Conservation (phyloP, 306 rosid species). For the Sphenostylis stenocarpa region DNA sequence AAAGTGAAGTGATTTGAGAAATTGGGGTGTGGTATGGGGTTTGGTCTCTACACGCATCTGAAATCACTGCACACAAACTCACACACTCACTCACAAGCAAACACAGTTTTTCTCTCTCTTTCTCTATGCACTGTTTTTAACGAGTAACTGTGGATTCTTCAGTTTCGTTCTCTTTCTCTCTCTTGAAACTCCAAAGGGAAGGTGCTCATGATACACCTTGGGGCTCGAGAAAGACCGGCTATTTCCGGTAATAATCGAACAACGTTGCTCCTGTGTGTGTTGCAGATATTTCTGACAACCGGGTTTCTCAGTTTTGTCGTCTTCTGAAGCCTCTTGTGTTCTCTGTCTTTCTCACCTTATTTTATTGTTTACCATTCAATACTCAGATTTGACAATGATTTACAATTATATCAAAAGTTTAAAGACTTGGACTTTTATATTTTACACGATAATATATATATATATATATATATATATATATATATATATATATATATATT, state of each 20-base stretch:
- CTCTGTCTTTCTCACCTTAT: not conserved
- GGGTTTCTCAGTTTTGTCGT: slow-evolving; percentile 50
- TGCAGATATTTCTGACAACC: slow-evolving; percentile 63
- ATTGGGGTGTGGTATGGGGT: slow-evolving; percentile 24
- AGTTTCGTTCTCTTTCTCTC: not conserved
- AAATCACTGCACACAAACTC: slow-evolving; percentile 29
- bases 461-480: no score
- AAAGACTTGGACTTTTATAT: not conserved
- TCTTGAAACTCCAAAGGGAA: not conserved
- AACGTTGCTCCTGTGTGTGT: slow-evolving; percentile 30
- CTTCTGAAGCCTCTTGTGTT: not conserved
- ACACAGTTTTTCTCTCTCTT: not conserved
- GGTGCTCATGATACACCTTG: slow-evolving; percentile 36
- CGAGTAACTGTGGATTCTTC: not conserved
- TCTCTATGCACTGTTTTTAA: not conserved
- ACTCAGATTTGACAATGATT: not conserved
- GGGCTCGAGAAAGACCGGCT: slow-evolving; percentile 70
- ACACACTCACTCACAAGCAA: slow-evolving; percentile 31
- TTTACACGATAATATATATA: no score
- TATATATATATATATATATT: no score
- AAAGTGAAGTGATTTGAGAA: slow-evolving; percentile 17
- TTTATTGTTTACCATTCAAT: not conserved
- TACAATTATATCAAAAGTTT: not conserved
- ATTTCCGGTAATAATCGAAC: slow-evolving; percentile 67
- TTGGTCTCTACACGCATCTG: slow-evolving; percentile 34